These are phyloP conservation scores for Rhizopogon vulgaris DNA, from an alignment of 768 basidiomycete species.

Conservation along the genomic window DNA sequence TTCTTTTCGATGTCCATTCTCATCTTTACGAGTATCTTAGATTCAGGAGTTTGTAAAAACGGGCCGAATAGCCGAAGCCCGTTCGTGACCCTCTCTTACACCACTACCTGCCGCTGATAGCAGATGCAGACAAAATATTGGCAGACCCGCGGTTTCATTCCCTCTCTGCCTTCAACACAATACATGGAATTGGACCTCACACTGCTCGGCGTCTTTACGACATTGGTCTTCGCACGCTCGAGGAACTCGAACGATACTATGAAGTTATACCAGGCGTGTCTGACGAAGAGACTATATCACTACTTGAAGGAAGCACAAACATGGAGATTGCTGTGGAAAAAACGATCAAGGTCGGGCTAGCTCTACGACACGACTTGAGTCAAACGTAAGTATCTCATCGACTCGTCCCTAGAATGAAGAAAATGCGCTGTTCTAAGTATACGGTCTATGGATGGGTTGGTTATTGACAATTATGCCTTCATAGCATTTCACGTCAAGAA, in stretches of 20 bases:
- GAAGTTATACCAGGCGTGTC: conserved; percentile 33
- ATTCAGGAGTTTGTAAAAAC: conserved; percentile 55
- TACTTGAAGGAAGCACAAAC: conserved; percentile 14
- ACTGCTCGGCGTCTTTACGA: conserved; percentile 63
- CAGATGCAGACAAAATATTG: conserved; percentile 38
- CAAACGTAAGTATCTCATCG: conserved; percentile 29
- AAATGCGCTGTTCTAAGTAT: background rate
- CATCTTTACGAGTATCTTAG: conserved; percentile 25
- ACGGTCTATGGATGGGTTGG: background rate
- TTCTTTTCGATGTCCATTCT: background rate
- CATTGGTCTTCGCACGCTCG: conserved; percentile 58
- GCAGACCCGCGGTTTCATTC: conserved; percentile 48
- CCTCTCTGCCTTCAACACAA: conserved; percentile 50
- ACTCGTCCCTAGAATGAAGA: background rate
- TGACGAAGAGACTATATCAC: conserved; percentile 13
- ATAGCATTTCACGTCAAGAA: conserved; percentile 69
- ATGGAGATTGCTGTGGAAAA: conserved; percentile 27
- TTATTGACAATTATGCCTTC: background rate
- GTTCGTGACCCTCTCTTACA: conserved; percentile 26
- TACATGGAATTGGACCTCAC: conserved; percentile 73
- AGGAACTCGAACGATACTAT: conserved; percentile 65
- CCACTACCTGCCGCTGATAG: background rate
- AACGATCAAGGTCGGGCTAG: conserved; percentile 53
- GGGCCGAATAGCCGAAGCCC: conserved; percentile 55
- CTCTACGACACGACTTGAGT: conserved; percentile 51